Base-by-base conservation (phyloP, 2,329 filamentous ascomycete species). In the Colletotrichum zoysiae region DNA sequence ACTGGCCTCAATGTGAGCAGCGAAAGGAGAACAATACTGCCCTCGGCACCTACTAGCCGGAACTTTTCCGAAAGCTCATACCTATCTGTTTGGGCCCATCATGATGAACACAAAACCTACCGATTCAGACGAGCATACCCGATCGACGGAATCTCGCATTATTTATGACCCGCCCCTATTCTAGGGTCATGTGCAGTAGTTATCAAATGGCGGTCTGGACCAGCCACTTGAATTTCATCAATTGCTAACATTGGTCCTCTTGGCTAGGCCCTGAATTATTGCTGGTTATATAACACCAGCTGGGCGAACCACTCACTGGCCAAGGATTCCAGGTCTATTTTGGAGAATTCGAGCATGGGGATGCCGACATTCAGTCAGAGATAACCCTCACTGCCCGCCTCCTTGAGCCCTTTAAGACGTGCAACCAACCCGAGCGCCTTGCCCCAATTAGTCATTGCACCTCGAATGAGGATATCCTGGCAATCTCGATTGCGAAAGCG, bases 151-250 rank as follows among this genome's bases (percentile, higher is more conserved):
- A 44, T 55, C 26, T 9, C 26, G 5, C 8, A 48, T 30, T 23
- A 26, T 20, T 1, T 33, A 18, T 4, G 46, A 26, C 16, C 53
- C 53, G 55, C 38, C 55, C 8, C 7, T 35, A 7, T 61, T 61
- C 30, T 70, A 60, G 48, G 64, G 64, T 23, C 20, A 35, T 12
- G 7, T 58, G 26, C 8, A 26, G 7, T 16, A 23, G 8, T 30
- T 11, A 16, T 20, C 7, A 69, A 50, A 23, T 70, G 35, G 53
- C 70, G 60, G 65, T 72, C 70, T 65, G 38, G 40, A 20, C 20
- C 9, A 60, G 33, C 26, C 38, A 33, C 40, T 35, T 33, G 35
- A 18, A 56, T 56, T 5, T 9, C 30, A 48, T 16, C 38, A 16
- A 40, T 12, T 50, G n/a, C 30, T 11, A 5, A 12, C 35, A 35